Conservation (phyloP, 2,329 filamentous ascomycete species). For the Aspergillus jensenii region DNA sequence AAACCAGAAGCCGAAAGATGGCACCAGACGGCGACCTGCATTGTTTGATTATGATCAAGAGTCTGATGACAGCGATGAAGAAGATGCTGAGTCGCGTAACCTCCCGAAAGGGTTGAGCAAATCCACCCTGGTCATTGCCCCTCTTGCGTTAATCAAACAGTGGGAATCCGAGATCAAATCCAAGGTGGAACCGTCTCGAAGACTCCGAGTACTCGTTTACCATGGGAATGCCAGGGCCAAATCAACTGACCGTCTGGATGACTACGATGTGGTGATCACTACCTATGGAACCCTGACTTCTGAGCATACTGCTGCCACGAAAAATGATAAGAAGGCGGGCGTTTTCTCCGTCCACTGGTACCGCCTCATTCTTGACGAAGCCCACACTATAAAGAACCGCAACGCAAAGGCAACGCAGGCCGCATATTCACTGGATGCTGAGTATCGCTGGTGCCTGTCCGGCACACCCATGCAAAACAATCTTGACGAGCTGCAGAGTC, state of each 20-base stretch:
- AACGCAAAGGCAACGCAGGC: slow-evolving; percentile 95
- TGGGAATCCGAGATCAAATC: slow-evolving; percentile 93
- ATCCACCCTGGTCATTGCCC: slow-evolving; percentile 87
- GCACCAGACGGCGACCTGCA: slow-evolving; percentile 17
- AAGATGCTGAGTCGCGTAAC: slow-evolving; percentile 56
- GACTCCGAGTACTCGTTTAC: slow-evolving; percentile 80
- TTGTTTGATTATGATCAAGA: slow-evolving; percentile 54
- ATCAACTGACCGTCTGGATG: slow-evolving; percentile 69
- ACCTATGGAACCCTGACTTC: slow-evolving; percentile 96
- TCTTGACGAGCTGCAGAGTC: slow-evolving; percentile 88
- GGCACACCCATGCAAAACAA: slow-evolving; percentile 99
- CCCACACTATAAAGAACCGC: slow-evolving; percentile 97
- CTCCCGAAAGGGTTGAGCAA: slow-evolving; percentile 69
- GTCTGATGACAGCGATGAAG: slow-evolving; percentile 36
- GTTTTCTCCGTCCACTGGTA: slow-evolving; percentile 95
- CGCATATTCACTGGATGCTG: slow-evolving; percentile 77
- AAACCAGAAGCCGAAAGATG: slow-evolving; percentile 68
- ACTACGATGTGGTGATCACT: slow-evolving; percentile 93
- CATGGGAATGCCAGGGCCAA: slow-evolving; percentile 87
- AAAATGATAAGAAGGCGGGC: slow-evolving; percentile 66
- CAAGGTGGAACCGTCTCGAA: slow-evolving; percentile 69
- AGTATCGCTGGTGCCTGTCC: slow-evolving; percentile 94
- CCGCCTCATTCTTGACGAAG: slow-evolving; percentile 91
- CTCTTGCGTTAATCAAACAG: slow-evolving; percentile 90
- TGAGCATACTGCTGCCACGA: slow-evolving; percentile 72